A percentile compares a stretch with the other conserved stretches of the same genome.
phyloP scores from a whole-genome alignment of 2,329 filamentous ascomycete species.

The Cladobotryum mycophilum region DNA sequence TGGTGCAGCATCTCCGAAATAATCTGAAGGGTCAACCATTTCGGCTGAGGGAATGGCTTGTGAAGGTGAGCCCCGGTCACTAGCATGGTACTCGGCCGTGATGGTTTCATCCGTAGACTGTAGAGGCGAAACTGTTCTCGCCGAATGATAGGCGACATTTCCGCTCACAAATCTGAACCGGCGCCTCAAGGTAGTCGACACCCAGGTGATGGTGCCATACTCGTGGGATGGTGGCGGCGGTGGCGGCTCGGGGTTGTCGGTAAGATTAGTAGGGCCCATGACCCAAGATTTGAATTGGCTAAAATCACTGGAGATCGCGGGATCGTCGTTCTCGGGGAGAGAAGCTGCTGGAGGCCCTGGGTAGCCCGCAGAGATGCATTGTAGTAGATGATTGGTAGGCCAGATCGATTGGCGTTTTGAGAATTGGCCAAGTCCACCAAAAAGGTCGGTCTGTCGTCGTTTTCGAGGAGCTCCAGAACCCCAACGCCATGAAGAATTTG shows the following conservation, averaged over 20 bases:
- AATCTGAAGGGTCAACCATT: slow-evolving; percentile 30
- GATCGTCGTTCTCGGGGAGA: slow-evolving; percentile 45
- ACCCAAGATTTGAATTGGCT: slow-evolving; percentile 65
- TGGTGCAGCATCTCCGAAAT: slow-evolving; percentile 33
- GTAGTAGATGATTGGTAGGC: slow-evolving; percentile 58
- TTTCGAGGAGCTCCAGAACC: slow-evolving; percentile 66
- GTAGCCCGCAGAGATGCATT: slow-evolving; percentile 61
- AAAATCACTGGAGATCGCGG: slow-evolving; percentile 42
- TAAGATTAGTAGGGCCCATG: slow-evolving; percentile 47
- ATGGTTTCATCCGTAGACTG: slow-evolving; percentile 29
- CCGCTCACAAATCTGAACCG: slow-evolving; percentile 64
- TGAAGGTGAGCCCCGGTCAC: slow-evolving; percentile 31
- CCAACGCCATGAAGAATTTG: slow-evolving; percentile 59
- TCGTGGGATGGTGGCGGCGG: slow-evolving; percentile 49
- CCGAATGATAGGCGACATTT: slow-evolving; percentile 27
- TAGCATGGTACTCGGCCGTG: slow-evolving; percentile 28
- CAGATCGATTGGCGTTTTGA: slow-evolving; percentile 45
- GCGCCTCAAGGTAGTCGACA: slow-evolving; percentile 60
- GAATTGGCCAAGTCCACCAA: slow-evolving; percentile 61
- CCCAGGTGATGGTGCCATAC: slow-evolving; percentile 65
- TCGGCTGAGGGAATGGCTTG: slow-evolving; percentile 29
- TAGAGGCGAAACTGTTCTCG: slow-evolving; percentile 34
- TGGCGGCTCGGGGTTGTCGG: slow-evolving; percentile 46
- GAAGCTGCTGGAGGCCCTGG: slow-evolving; percentile 47
- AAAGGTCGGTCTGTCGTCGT: slow-evolving; percentile 71